Conservation (phyloP, 2,329 filamentous ascomycete genomes). For the Amphichorda felina region DNA sequence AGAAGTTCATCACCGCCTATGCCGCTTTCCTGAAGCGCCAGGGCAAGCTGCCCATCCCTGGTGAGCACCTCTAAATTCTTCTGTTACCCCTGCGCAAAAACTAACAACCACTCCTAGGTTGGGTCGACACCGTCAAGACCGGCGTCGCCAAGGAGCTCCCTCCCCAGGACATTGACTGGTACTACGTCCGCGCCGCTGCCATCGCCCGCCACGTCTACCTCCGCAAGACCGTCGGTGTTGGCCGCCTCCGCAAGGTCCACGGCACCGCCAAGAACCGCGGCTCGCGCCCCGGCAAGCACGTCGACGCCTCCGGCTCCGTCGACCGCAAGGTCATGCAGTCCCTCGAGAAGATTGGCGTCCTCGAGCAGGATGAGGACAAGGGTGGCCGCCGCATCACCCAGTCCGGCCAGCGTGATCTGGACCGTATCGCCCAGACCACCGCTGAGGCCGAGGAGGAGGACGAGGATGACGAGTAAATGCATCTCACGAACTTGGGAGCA, state of each 20-base stretch:
- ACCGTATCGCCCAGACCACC: constrained; percentile 80
- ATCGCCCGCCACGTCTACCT: constrained; percentile 98
- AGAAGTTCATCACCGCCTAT: constrained; percentile 83
- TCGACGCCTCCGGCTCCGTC: constrained; percentile 87
- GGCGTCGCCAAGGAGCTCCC: constrained; percentile 93
- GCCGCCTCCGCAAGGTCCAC: constrained; percentile 93
- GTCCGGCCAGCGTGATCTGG: constrained; percentile 96
- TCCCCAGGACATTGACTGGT: constrained; percentile 98
- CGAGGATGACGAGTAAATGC: constrained; percentile 51
- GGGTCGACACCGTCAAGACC: constrained; percentile 99
- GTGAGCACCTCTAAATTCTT: constrained; percentile 37
- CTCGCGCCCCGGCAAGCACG: constrained; percentile 81
- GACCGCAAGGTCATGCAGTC: constrained; percentile 97
- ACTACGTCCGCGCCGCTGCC: constrained; percentile 79
- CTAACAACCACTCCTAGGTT: constrained; percentile 46
- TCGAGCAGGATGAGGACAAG: constrained; percentile 97
- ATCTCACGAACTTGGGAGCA: too few relatives aligned
- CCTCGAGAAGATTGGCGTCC: constrained; percentile 97
- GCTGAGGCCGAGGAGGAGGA: constrained; percentile 60
- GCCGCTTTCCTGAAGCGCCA: constrained; percentile 86
- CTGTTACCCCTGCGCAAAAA: not conserved
- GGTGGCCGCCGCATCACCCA: constrained; percentile 97
- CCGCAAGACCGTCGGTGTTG: constrained; percentile 98
- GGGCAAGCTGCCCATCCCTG: constrained; percentile 84
- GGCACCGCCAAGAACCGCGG: constrained; percentile 96